These are phyloP conservation scores for Fusarium foetens DNA, from an alignment of 2,329 filamentous ascomycete genomes.

Conservation along the genomic window DNA sequence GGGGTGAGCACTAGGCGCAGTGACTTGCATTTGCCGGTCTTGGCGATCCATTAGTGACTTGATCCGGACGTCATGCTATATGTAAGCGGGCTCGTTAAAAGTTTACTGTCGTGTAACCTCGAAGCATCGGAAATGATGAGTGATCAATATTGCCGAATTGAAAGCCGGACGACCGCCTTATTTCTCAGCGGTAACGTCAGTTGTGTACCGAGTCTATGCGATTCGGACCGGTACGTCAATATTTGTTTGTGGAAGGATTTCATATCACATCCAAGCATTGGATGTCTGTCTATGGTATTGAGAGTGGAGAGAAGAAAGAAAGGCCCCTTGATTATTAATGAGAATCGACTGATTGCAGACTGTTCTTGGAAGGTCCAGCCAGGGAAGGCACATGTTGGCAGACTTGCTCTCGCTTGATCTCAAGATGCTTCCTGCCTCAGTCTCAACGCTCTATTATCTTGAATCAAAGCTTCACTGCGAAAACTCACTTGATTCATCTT, in stretches of 20 bases:
- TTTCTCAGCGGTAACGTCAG: constrained; percentile 1
- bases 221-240: constrained; percentile 19
- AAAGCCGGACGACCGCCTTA: background rate
- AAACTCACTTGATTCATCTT: too few relatives aligned
- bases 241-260: background rate
- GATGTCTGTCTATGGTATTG: background rate
- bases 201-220: constrained; percentile 14
- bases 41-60: constrained; percentile 39
- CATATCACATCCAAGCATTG: background rate
- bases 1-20: constrained; percentile 29
- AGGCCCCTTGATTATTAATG: background rate
- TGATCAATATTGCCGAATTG: constrained; percentile 6
- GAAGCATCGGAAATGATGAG: constrained; percentile 7
- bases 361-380: background rate
- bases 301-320: background rate
- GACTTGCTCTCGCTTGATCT: background rate
- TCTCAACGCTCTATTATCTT: too few relatives aligned
- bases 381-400: background rate
- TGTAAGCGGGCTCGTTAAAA: constrained; percentile 6
- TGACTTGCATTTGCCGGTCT: constrained; percentile 34
- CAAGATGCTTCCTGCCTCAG: background rate
- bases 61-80: constrained; percentile 40
- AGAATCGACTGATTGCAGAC: background rate
- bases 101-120: constrained; percentile 18
- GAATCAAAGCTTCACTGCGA: too few relatives aligned